A percentile compares a stretch with the other conserved stretches of the same genome.
phyloP scores from a whole-genome alignment of 31 red algal species.

The Porphyra umbilicalis region DNA sequence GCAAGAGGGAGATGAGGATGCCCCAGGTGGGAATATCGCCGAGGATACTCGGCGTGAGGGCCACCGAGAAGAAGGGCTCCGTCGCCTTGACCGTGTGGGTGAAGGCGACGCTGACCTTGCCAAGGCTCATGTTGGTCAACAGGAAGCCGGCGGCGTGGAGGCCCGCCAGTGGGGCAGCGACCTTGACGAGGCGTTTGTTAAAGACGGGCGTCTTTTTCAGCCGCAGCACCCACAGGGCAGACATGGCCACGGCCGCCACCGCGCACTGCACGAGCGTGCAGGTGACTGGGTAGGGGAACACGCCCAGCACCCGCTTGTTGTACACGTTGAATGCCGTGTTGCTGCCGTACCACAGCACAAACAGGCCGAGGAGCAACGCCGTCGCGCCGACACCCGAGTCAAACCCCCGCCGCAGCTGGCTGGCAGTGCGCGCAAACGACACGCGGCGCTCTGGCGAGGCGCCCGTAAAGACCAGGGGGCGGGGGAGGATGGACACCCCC shows the following conservation, averaged over 20 bases:
- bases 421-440: constrained; percentile 8
- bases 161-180: constrained; percentile 48
- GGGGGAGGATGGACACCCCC: not conserved
- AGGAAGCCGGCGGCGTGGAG: constrained; percentile 72
- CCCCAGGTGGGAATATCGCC: constrained; percentile 60
- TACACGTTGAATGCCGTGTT: constrained; percentile 90
- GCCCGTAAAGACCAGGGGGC: not conserved
- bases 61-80: constrained; percentile 88
- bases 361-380: constrained; percentile 34
- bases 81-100: constrained; percentile 91
- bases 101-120: constrained; percentile 76
- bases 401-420: constrained; percentile 34
- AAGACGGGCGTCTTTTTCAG: constrained; percentile 50
- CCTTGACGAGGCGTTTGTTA: constrained; percentile 34
- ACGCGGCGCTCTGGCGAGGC: not conserved
- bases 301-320: constrained; percentile 81
- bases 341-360: constrained; percentile 72
- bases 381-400: constrained; percentile 44
- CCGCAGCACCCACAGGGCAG: constrained; percentile 43
- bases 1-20: constrained; percentile 62
- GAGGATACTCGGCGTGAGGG: constrained; percentile 65
- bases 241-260: constrained; percentile 52
- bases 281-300: constrained; percentile 63
- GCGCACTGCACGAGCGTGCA: constrained; percentile 66
- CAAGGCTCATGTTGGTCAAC: constrained; percentile 75